Evolutionary conservation across 2,329 filamentous ascomycete genomes (phyloP).

Genomic region (Colletotrichum scovillei): DNA sequence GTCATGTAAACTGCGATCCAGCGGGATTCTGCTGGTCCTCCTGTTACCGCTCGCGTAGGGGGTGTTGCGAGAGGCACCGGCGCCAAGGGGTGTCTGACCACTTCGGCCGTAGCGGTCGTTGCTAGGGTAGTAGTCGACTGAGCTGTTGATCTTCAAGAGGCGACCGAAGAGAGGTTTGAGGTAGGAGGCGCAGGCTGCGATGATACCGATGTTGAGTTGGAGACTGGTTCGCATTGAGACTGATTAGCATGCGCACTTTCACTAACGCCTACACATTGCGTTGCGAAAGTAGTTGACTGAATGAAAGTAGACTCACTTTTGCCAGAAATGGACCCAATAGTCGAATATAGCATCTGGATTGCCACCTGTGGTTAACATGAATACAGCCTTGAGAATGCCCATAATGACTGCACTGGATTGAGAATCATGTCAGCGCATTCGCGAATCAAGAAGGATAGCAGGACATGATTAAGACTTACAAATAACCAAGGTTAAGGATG

Average conservation of each 20-base stretch:
- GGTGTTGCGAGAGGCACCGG: conserved; percentile 1
- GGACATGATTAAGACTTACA: conserved; percentile 38
- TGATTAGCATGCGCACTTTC: too few relatives aligned
- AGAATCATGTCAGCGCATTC: not conserved
- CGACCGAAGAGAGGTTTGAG: conserved; percentile 49
- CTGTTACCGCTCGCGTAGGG: not conserved
- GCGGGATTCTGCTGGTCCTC: not conserved
- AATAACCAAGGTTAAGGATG: conserved; percentile 46
- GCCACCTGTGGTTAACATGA: conserved; percentile 46
- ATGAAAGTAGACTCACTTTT: conserved; percentile 42
- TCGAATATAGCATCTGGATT: conserved; percentile 45
- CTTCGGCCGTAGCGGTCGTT: conserved; percentile 16
- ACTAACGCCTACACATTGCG: too few relatives aligned
- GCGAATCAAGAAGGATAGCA: too few relatives aligned
- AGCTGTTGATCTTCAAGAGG: conserved; percentile 40
- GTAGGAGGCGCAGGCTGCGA: conserved; percentile 51
- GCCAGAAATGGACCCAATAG: conserved; percentile 44
- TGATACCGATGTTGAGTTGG: conserved; percentile 52
- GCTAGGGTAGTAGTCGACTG: conserved; percentile 23
- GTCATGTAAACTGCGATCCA: not conserved
- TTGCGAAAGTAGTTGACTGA: too few relatives aligned
- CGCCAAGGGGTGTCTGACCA: not conserved
- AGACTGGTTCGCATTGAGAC: conserved; percentile 42
- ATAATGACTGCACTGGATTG: conserved; percentile 49
- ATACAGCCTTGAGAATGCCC: conserved; percentile 52